A percentile compares a stretch with the other conserved stretches of the same genome.
Evolutionary conservation across 2,329 filamentous ascomycete genomes (phyloP).

Genomic region (Penicillium sp.): DNA sequence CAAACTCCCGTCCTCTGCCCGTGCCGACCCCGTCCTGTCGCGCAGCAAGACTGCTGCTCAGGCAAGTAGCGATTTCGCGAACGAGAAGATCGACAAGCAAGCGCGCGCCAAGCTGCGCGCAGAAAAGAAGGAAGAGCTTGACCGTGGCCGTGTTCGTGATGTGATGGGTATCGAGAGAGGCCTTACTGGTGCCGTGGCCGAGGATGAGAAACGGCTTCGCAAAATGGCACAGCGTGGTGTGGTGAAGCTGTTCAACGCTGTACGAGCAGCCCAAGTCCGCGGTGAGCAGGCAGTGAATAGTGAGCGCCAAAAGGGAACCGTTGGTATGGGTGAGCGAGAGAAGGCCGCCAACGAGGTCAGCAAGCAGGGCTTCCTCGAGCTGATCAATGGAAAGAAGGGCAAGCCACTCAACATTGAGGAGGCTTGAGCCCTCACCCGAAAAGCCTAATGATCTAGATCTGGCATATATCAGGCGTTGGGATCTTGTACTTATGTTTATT

Average conservation of each 20-base stretch:
- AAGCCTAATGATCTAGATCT: slow-evolving; percentile 19
- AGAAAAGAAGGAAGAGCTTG: slow-evolving; percentile 73
- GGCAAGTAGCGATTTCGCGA: slow-evolving; percentile 67
- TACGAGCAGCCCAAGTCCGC: slow-evolving; percentile 86
- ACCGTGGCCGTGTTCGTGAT: slow-evolving; percentile 86
- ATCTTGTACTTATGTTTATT: slow-evolving; percentile 21
- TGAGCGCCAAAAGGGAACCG: slow-evolving; percentile 66
- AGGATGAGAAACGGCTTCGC: slow-evolving; percentile 73
- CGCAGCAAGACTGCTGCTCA: slow-evolving; percentile 73
- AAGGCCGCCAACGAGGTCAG: slow-evolving; percentile 94
- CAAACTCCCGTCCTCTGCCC: slow-evolving; percentile 77
- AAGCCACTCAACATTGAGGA: slow-evolving; percentile 48
- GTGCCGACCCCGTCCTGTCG: slow-evolving; percentile 85
- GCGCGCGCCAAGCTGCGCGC: slow-evolving; percentile 74
- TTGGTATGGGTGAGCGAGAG: slow-evolving; percentile 76
- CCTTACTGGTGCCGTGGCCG: slow-evolving; percentile 55
- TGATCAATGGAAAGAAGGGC: slow-evolving; percentile 65
- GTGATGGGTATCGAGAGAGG: slow-evolving; percentile 65
- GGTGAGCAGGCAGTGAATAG: slow-evolving; percentile 69
- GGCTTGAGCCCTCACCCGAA: slow-evolving; percentile 32
- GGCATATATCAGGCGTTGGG: slow-evolving; percentile 36
- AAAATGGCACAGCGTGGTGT: slow-evolving; percentile 93
- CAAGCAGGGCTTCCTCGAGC: slow-evolving; percentile 90
- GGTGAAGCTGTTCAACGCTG: slow-evolving; percentile 93
- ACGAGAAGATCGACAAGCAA: slow-evolving; percentile 75